Conservation (phyloP, 2,329 filamentous ascomycete genomes). For the Fonsecaea monophora region DNA sequence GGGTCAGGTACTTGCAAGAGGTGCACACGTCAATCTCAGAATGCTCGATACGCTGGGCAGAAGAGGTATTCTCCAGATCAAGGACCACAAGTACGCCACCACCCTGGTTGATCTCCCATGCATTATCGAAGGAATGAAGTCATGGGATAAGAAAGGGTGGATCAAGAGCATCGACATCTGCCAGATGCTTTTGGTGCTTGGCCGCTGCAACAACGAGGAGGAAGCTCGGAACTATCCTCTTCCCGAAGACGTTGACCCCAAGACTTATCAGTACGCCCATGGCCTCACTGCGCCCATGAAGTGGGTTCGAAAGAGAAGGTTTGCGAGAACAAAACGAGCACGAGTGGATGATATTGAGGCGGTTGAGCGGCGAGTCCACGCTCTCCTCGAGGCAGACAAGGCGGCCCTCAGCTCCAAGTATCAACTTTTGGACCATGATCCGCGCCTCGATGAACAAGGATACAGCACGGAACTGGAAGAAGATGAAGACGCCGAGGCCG, state of each 20-base stretch:
- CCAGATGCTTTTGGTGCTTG: conserved; percentile 85
- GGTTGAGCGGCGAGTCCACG: conserved; percentile 79
- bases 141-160: conserved; percentile 85
- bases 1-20: conserved; percentile 67
- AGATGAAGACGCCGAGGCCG: conserved; percentile 46
- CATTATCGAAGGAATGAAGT: conserved; percentile 90
- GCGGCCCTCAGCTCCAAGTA: conserved; percentile 66
- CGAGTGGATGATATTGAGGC: conserved; percentile 84
- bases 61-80: conserved; percentile 74
- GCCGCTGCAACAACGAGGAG: conserved; percentile 68
- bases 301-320: conserved; percentile 80
- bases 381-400: conserved; percentile 73
- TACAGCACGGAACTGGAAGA: conserved; percentile 58
- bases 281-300: conserved; percentile 88
- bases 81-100: conserved; percentile 75
- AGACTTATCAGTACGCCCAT: conserved; percentile 77
- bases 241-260: conserved; percentile 72
- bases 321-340: conserved; percentile 72
- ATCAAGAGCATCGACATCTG: conserved; percentile 89
- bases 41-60: conserved; percentile 74
- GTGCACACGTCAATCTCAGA: conserved; percentile 79
- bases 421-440: conserved; percentile 67
- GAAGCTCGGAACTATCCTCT: conserved; percentile 71
- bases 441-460: conserved; percentile 47
- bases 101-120: conserved; percentile 83